Evolutionary conservation across 352 stramenopile genomes (phyloP), one percentile per base, ranked within the genome.

Genomic region (Phytophthora foliorum): DNA sequence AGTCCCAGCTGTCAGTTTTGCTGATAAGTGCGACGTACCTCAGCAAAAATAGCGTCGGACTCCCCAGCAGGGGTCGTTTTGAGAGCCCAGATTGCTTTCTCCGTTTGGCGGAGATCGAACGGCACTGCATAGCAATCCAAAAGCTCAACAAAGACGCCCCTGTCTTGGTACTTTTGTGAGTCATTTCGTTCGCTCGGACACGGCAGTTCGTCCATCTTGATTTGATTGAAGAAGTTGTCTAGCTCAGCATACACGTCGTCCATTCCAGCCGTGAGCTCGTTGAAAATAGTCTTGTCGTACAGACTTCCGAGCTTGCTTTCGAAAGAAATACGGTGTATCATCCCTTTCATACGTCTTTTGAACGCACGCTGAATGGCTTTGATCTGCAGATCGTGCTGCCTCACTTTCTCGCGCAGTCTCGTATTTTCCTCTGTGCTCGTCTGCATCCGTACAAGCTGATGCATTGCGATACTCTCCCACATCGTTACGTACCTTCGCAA

Each of bases 341-440:
- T 29, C 29, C 7, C 29, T 17, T 25, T 24, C 7, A 55, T 24
- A 17, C 36, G 45, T 25, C 22, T 58, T 46, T 59, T 70, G n/a
- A 65, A 34, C 1, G 29, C 38, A 13, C 63, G 63, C 27, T 57
- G 4, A 10, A 71, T 4, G 4, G 48, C 16, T 17, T 71, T 66
- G 11, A 57, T 44, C 13, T 51, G 38, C 10, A 44, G 32, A 16
- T 57, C 16, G 6, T 38, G 21, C 2, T 44, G 38, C 32, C 24
- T 36, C 16, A 59, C 42, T 14, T 49, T 21, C 36, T 50, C n/a
- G 0, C 38, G 54, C 21, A 70, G 31, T n/a, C 27, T 55, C 10
- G 17, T 3, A 7, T 67, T 72, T 19, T 72, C 56, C 19, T 67
- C 22, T 6, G 31, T 42, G 41, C 63, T 72, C 9, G n/a, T 31